Conservation (phyloP, 148 eudicot genomes). For the Dysphania ambrosioides region DNA sequence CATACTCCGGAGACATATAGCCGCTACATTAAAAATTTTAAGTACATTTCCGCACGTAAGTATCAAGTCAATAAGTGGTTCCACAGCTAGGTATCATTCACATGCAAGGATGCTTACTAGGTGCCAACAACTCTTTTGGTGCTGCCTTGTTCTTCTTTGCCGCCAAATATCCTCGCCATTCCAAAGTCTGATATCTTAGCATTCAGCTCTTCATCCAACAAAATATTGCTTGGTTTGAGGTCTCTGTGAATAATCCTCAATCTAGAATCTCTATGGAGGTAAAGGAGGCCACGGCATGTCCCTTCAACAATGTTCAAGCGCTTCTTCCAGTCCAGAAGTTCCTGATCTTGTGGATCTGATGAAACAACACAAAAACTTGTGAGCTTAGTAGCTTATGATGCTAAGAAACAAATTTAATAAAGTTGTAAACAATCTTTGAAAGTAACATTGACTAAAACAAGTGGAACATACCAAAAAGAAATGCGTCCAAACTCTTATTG, state of each 20-base stretch:
- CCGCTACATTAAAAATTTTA: neutral
- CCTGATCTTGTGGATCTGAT: neutral
- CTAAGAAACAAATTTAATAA: neutral
- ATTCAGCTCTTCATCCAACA: constrained; percentile 12
- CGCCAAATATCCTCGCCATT: constrained; percentile 11
- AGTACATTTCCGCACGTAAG: neutral
- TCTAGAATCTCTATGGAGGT: neutral
- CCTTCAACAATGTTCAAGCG: constrained; percentile 10
- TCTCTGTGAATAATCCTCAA: constrained; percentile 5
- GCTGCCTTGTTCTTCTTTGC: constrained; percentile 2
- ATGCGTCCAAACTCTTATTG: constrained; percentile 15
- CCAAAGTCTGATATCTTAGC: constrained; percentile 15
- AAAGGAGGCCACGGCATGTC: constrained; percentile 1
- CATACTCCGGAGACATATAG: constrained; percentile 21
- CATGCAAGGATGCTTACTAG: neutral
- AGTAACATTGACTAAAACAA: neutral
- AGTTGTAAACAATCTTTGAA: neutral
- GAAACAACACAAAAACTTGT: neutral
- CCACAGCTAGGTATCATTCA: too few species aligned
- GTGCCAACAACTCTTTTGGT: constrained; percentile 12
- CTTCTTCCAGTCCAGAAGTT: constrained; percentile 4
- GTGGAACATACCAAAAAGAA: constrained; percentile 3
- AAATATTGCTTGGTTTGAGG: constrained; percentile 7
- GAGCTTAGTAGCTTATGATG: neutral
- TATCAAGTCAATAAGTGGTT: too few species aligned